Evolutionary conservation across 768 basidiomycete species (phyloP).

Genomic region (Ramaria sp.): DNA sequence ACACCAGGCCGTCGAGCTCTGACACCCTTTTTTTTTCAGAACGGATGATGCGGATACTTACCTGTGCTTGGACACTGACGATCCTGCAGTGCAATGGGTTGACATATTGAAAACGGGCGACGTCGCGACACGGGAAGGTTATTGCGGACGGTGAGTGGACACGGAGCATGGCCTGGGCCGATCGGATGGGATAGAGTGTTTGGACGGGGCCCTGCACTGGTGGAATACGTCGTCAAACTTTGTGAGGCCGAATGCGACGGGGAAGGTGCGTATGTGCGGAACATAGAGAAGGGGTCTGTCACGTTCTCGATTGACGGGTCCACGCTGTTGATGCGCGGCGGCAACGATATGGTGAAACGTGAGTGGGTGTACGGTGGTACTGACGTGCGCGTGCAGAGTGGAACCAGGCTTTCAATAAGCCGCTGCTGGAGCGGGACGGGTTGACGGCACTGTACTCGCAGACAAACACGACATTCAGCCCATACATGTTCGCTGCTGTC

Average conservation of each 20-base stretch:
- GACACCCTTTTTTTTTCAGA: too few relatives aligned
- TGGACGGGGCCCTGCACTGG: slow-evolving; percentile 87
- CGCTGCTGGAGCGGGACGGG: slow-evolving; percentile 54
- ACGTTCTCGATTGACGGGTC: slow-evolving; percentile 83
- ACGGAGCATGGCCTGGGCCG: too few relatives aligned
- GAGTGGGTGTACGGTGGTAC: slow-evolving; percentile 23
- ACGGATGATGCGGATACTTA: too few relatives aligned
- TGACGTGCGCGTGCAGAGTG: slow-evolving; percentile 56
- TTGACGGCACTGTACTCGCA: slow-evolving; percentile 77
- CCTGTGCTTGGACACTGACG: too few relatives aligned
- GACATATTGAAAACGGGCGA: too few relatives aligned
- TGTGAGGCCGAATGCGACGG: slow-evolving; percentile 76
- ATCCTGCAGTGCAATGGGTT: too few relatives aligned
- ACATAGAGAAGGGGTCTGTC: slow-evolving; percentile 77
- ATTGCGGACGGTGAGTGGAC: slow-evolving; percentile 71
- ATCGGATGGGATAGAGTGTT: slow-evolving; percentile 49
- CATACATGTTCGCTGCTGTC: too few relatives aligned
- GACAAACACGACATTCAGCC: slow-evolving; percentile 92
- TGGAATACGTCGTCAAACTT: slow-evolving; percentile 93
- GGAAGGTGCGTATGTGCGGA: slow-evolving; percentile 81
- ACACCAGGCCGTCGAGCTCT: too few relatives aligned
- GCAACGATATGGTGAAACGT: slow-evolving; percentile 95
- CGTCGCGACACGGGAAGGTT: too few relatives aligned
- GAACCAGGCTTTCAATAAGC: slow-evolving; percentile 91
- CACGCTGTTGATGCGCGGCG: slow-evolving; percentile 80